Evolutionary conservation across 768 basidiomycete species (phyloP).

Genomic region (Kwoniella botswanensis): DNA sequence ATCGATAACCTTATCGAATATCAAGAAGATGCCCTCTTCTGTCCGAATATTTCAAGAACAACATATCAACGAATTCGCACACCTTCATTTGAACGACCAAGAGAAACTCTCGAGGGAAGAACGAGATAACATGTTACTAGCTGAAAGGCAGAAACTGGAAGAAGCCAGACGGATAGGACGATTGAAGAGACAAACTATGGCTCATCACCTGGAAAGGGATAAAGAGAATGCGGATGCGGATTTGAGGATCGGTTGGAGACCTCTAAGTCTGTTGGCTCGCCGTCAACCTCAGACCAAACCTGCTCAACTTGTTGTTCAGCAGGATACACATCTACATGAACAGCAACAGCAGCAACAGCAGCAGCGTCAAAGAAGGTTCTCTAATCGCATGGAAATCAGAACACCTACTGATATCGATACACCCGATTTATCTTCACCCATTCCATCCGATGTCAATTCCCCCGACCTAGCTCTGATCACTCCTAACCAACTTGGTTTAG

Average conservation of each 20-base stretch:
- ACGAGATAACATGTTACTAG: conserved; percentile 19
- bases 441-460: conserved; percentile 23
- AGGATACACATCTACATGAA: background rate
- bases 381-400: conserved; percentile 1
- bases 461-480: conserved; percentile 25
- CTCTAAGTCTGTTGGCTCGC: conserved; percentile 30
- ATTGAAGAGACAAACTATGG: conserved; percentile 33
- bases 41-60: conserved; percentile 33
- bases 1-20: background rate
- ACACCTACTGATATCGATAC: conserved; percentile 8
- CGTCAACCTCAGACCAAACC: conserved; percentile 16
- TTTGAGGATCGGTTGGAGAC: conserved; percentile 26
- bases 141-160: conserved; percentile 32
- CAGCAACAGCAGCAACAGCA: background rate
- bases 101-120: conserved; percentile 15
- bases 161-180: conserved; percentile 33
- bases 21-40: conserved; percentile 20
- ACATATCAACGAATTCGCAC: conserved; percentile 40
- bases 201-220: background rate
- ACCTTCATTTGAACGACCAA: conserved; percentile 29
- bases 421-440: conserved; percentile 9
- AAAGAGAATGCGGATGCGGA: conserved; percentile 5
- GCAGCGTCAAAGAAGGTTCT: conserved; percentile 4
- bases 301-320: background rate
- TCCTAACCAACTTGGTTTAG: conserved; percentile 15